phyloP scores from a whole-genome alignment of 768 basidiomycete genomes.

The Leccinellum luteum region DNA sequence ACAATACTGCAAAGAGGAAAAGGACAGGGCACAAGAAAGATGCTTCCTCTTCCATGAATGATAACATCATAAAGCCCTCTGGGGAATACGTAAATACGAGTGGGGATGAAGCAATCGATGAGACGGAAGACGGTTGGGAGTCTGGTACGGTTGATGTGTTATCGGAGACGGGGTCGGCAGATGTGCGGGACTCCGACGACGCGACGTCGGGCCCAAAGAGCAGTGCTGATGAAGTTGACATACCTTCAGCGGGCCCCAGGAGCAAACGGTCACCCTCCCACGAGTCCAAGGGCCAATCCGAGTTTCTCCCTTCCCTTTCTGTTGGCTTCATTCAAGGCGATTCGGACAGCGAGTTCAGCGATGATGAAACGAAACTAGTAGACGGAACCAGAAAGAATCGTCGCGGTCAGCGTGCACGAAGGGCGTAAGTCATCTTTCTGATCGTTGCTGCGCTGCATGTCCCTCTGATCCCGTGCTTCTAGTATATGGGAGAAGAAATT shows the following conservation, averaged over 20 bases:
- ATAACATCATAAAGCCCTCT: neutral
- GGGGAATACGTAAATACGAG: slow-evolving; percentile 23
- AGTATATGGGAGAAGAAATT: slow-evolving; percentile 99
- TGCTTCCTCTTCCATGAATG: neutral
- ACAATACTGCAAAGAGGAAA: slow-evolving; percentile 13
- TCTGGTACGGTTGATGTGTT: slow-evolving; percentile 39
- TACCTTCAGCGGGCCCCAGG: slow-evolving; percentile 11
- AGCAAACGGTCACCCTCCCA: slow-evolving; percentile 21
- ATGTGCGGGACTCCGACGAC: slow-evolving; percentile 8
- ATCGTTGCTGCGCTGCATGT: neutral
- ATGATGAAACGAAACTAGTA: slow-evolving; percentile 53
- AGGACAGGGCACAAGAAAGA: neutral
- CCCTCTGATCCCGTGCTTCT: slow-evolving; percentile 5
- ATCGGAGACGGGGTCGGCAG: slow-evolving; percentile 14
- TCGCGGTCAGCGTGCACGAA: slow-evolving; percentile 89
- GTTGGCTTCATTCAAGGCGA: slow-evolving; percentile 82
- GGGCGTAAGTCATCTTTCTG: slow-evolving; percentile 65
- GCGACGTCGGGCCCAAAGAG: slow-evolving; percentile 31
- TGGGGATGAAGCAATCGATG: slow-evolving; percentile 3
- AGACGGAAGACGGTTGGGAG: slow-evolving; percentile 36
- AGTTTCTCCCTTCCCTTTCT: slow-evolving; percentile 86
- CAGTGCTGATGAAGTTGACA: slow-evolving; percentile 18
- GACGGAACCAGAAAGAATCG: slow-evolving; percentile 76
- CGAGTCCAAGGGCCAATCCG: slow-evolving; percentile 36
- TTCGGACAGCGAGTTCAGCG: slow-evolving; percentile 75